Base-by-base conservation (phyloP, 164 flowering plant genomes). In the Aristolochia fimbriata region DNA sequence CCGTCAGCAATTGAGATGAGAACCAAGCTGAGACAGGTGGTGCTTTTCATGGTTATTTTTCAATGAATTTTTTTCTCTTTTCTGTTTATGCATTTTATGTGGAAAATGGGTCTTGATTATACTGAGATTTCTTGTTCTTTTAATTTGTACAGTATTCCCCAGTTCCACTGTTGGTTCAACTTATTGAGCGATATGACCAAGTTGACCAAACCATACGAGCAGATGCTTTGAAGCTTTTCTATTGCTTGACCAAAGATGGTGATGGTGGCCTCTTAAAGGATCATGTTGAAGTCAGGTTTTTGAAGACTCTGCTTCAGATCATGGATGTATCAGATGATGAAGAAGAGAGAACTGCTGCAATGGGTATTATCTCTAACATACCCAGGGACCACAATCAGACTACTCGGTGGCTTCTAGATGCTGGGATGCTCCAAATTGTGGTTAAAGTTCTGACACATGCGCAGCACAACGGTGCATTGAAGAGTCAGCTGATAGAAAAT, bases 341-440 rank as follows among this genome's bases (percentile, higher is more conserved):
- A 30, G 85, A 81, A 65, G 94, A 84, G 75, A 66, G 71, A 43
- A 62, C 74, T 58, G 80, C 83, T 50, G 78, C 83, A 53, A 59
- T 86, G 75, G 86, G 86, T 51, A 76, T 77, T 25, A 74, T 84
- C 61, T 70, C 81, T 23, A 74, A 74, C 67, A 81, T 83, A n/a
- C 84, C 89, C 20, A 67, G 64, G 48, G 67, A 57, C 6, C 59
- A 62, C 19, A 62, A 65, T 27, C 66, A 76, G 60, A 73, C 81
- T 50, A 77, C 82, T 20, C 73, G 72, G 62, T 81, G 81, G 82
- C 86, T 86, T 61, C 50, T 79, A 31, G 81, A 78, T 58, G 76
- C 77, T 12, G 78, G 73, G 23, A 83, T 79, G 24, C 70, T 82
- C 52, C 71, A 70, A 19, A 55, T 64, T 45, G 74, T 82, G 50